Percentiles rank a stretch among this genome's conserved stretches.
Conservation (phyloP, 2,329 filamentous ascomycete species). For the Colletotrichum liriopes region DNA sequence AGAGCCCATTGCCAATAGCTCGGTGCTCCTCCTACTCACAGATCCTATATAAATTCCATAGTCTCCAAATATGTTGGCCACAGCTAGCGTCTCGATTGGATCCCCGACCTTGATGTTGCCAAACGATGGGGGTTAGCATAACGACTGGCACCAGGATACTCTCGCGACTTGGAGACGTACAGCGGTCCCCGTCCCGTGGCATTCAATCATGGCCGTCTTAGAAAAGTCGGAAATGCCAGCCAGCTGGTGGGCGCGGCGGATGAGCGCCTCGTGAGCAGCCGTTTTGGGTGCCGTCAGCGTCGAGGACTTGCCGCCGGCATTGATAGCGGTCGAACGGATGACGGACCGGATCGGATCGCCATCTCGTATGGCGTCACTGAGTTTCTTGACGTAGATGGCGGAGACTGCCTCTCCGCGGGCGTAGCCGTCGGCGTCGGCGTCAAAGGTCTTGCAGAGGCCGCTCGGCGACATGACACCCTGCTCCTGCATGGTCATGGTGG, state of each 20-base stretch:
- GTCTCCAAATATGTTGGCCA: conserved; percentile 51
- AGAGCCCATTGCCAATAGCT: not conserved
- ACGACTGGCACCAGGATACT: conserved; percentile 55
- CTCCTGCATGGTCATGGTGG: conserved; percentile 38
- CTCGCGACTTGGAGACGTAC: not conserved
- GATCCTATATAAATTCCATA: conserved; percentile 47
- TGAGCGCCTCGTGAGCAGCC: conserved; percentile 48
- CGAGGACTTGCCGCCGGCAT: conserved; percentile 53
- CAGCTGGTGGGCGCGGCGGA: conserved; percentile 46
- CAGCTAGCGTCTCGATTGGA: conserved; percentile 55
- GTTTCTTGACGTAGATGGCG: conserved; percentile 56
- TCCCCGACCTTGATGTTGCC: conserved; percentile 53
- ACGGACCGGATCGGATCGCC: conserved; percentile 53
- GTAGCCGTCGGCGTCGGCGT: conserved; percentile 61
- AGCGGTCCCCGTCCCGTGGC: conserved; percentile 44
- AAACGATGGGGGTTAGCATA: not conserved
- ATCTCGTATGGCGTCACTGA: conserved; percentile 56
- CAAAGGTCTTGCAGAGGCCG: conserved; percentile 52
- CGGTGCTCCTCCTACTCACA: conserved; percentile 43
- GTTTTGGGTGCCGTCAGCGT: conserved; percentile 57
- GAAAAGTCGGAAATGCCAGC: conserved; percentile 40
- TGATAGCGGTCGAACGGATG: conserved; percentile 49
- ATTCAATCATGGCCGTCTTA: conserved; percentile 47
- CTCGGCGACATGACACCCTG: conserved; percentile 47
- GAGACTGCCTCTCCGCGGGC: conserved; percentile 56